Conservation (phyloP, 768 basidiomycete genomes). For the Fomitopsis serialis region DNA sequence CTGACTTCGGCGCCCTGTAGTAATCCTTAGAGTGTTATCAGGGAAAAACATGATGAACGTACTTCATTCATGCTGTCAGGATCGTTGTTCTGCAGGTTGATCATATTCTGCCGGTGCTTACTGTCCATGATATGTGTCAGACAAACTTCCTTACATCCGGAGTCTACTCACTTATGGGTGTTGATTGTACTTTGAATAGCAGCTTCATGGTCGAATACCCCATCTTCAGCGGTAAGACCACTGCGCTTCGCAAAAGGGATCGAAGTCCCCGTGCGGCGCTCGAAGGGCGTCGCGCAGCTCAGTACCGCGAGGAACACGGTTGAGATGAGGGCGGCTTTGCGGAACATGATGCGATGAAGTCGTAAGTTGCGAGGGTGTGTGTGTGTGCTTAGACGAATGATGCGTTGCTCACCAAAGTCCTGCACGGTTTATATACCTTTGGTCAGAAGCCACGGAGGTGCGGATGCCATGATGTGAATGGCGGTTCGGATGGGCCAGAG, state of each 20-base stretch:
- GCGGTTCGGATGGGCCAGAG: too few relatives aligned
- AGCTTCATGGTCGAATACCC: conserved; percentile 11
- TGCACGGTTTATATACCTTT: neutral
- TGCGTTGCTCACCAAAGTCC: neutral
- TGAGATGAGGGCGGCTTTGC: conserved; percentile 21
- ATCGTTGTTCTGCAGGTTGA: conserved; percentile 10
- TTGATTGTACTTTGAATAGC: conserved; percentile 9
- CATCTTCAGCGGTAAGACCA: conserved; percentile 2
- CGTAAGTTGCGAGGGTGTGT: neutral
- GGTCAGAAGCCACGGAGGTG: too few relatives aligned
- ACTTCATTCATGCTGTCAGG: conserved; percentile 6
- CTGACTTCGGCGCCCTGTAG: conserved; percentile 11
- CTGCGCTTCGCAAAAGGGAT: conserved; percentile 10
- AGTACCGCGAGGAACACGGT: conserved; percentile 21
- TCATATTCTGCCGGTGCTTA: conserved; percentile 15
- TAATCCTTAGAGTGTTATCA: neutral
- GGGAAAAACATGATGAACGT: neutral
- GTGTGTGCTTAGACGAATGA: neutral
- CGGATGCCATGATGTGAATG: too few relatives aligned
- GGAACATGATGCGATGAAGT: conserved; percentile 18
- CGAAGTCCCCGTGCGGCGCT: conserved; percentile 13
- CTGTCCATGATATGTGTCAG: conserved; percentile 2
- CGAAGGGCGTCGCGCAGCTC: conserved; percentile 21
- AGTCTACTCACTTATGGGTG: conserved; percentile 12
- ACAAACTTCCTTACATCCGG: neutral